Base-by-base conservation (phyloP, 2,329 filamentous ascomycete species). In the Ophiostoma sp. region DNA sequence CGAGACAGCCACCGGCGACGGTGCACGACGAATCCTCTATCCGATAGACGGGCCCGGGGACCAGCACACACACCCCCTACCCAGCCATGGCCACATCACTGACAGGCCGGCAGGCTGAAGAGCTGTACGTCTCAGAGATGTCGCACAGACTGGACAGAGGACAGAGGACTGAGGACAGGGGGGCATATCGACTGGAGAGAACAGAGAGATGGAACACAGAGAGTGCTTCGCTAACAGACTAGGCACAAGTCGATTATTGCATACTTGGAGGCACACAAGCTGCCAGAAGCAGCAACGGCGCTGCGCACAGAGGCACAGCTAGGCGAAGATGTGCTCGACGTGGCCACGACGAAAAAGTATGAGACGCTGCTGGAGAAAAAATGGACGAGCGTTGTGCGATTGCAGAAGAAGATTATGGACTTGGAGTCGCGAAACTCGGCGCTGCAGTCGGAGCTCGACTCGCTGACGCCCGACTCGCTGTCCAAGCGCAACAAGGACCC, bases 361-460 rank as follows among this genome's bases (percentile, higher is more conserved):
- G 93, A 97, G 79, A 91, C 91, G 1, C 80, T 98, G 41, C 80
- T 98, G 73, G 94, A 98, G 83, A 97, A 97, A 85, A 98, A 98
- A 82, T 98, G 94, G 94, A 98, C 94, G 27, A 95, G 92, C 75
- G 90, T 98, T 41, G 93, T 97, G 75, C 86, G 94, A 71, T 79
- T 98, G 78, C 94, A 98, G 80, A 97, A 97, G 80, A 98, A 97
- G 92, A 96, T 97, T 75, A 92, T 97, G 87, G 94, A 98, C 72
- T 85, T 97, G 18, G 94, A 97, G 79, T 86, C 89, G 68, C 87
- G 87, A 76, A 90, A 88, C 75, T 79, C 85, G 36, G 81, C 83
- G 40, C 81, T 97, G 45, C 93, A 97, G 79, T 84, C 85, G 70
- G 94, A 97, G 78, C 81, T 97, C 71, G 92, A 97, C 76, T 91